Evolutionary conservation across 148 eudicot genomes (phyloP).

Genomic region (Camellia japonica): DNA sequence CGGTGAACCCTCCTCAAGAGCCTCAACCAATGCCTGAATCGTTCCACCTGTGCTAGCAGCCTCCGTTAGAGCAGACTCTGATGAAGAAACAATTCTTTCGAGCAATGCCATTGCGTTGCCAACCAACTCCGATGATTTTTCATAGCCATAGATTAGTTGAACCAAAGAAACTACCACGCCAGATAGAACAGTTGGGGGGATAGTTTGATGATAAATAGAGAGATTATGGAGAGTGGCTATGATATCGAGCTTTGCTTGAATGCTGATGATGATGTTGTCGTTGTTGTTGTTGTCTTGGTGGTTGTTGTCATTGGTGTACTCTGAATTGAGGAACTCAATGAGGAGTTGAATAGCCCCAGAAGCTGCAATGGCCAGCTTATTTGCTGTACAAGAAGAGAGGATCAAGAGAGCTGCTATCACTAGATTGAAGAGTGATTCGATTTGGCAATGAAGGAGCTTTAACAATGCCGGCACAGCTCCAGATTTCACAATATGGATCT

Average conservation of each 20-base stretch:
- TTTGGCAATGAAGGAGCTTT: slow-evolving; percentile 40
- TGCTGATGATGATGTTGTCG: slow-evolving; percentile 19
- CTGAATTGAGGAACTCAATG: slow-evolving; percentile 29
- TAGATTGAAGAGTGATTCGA: slow-evolving; percentile 34
- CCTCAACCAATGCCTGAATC: slow-evolving; percentile 56
- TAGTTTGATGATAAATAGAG: slow-evolving; percentile 40
- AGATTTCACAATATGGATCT: slow-evolving; percentile 50
- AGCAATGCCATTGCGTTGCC: slow-evolving; percentile 58
- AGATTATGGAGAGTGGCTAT: slow-evolving; percentile 60
- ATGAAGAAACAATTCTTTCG: slow-evolving; percentile 46
- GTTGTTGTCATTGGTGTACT: neutral
- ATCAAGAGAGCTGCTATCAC: slow-evolving; percentile 50
- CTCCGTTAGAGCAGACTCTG: slow-evolving; percentile 42
- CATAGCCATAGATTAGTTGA: slow-evolving; percentile 33
- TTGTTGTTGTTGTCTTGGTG: too few species aligned
- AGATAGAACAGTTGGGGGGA: slow-evolving; percentile 40
- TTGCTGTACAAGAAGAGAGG: slow-evolving; percentile 58
- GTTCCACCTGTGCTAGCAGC: slow-evolving; percentile 30
- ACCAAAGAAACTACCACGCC: slow-evolving; percentile 28
- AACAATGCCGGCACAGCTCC: slow-evolving; percentile 47
- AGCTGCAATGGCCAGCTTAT: slow-evolving; percentile 45
- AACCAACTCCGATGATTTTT: slow-evolving; percentile 53
- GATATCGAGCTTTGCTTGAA: slow-evolving; percentile 57
- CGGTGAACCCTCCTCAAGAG: slow-evolving; percentile 57
- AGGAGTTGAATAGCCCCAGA: slow-evolving; percentile 52